Percentiles rank a stretch among this genome's conserved stretches.
These are phyloP conservation scores for Alopecurus myosuroides DNA, from an alignment of 176 grass and related monocot genomes.

Conservation along the genomic window DNA sequence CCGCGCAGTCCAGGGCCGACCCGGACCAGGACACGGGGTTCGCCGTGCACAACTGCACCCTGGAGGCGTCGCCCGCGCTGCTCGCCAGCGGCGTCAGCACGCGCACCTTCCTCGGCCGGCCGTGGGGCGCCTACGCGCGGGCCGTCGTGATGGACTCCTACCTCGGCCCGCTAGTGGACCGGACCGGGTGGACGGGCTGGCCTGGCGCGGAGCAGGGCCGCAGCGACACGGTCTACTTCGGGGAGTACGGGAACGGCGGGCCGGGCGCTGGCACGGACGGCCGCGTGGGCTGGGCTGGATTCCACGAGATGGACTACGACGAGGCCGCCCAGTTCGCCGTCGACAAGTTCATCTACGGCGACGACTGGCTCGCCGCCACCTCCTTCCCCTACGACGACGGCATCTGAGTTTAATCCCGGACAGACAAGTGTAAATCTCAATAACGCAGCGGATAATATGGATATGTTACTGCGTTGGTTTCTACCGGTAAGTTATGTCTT, in stretches of 20 bases:
- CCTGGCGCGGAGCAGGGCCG: conserved; percentile 23
- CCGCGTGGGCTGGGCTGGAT: conserved; percentile 48
- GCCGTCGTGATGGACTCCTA: conserved; percentile 54
- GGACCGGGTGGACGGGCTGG: conserved; percentile 56
- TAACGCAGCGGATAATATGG: not conserved
- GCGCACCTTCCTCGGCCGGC: conserved; percentile 65
- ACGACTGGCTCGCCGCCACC: conserved; percentile 68
- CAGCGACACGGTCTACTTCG: conserved; percentile 54
- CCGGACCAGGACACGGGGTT: conserved; percentile 72
- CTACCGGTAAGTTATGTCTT: not conserved
- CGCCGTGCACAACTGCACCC: conserved; percentile 61
- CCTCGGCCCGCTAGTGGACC: conserved; percentile 47
- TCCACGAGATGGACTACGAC: conserved; percentile 52
- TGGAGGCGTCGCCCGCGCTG: conserved; percentile 27
- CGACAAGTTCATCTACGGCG: conserved; percentile 58
- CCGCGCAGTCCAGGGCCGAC: conserved; percentile 40
- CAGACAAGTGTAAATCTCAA: not conserved
- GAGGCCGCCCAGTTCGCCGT: conserved; percentile 59
- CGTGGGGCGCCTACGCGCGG: conserved; percentile 60
- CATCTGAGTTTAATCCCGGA: conserved; percentile 11
- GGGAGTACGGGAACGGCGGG: conserved; percentile 69
- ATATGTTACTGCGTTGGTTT: not conserved
- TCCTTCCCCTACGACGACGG: conserved; percentile 63
- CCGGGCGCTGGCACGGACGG: conserved; percentile 34
- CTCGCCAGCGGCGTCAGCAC: not conserved